Base-by-base conservation (phyloP, 139 green algal species). In the Picochlorum sp. region DNA sequence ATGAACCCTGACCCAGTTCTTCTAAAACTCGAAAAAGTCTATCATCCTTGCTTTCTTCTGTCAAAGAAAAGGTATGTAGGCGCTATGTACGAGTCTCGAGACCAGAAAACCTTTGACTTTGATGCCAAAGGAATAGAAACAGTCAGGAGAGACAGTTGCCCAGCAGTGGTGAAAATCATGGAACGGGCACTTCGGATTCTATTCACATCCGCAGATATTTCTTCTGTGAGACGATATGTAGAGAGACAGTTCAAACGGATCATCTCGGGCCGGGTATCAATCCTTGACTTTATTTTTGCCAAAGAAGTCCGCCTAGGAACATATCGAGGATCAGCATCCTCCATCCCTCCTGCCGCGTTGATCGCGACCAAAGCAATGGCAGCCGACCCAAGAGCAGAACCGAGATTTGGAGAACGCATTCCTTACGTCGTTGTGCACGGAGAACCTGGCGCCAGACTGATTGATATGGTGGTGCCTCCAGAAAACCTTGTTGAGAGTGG, bases 41-140 rank as follows among this genome's bases (percentile, higher is more conserved):
- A 97, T 78, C 82, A 91, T 49, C 88, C 89, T 18, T 96, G 90
- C 77, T 66, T 97, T 14, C 88, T 98, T 59, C 78, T 90, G 52
- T 90, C 91, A 58, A 98, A 98, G 84, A 98, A 98, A 83, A 86
- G 93, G 18, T 98, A 98, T 69, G 93, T 97, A 49, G 93, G 93
- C 5, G 86, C 85, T 60, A 77, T 75, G 51, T 97, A 94, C 70
- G 90, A 96, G 76, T 72, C 67, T 1, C 77, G 87, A 1, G 24
- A 37, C 1, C 88, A 95, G 81, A 57, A 55, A n/a, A 23, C 23
- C 30, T 77, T 72, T 38, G 20, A 24, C 28, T 85, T 84, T 68
- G 79, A 85, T 26, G 78, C 78, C 54, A 85, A 85, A 51, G 91
- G 91, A 49, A 97, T 97, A 14, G 91, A 97, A 82, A 97, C 90